Base-by-base conservation (phyloP, 2,329 filamentous ascomycete genomes). In the Phoma sp. region DNA sequence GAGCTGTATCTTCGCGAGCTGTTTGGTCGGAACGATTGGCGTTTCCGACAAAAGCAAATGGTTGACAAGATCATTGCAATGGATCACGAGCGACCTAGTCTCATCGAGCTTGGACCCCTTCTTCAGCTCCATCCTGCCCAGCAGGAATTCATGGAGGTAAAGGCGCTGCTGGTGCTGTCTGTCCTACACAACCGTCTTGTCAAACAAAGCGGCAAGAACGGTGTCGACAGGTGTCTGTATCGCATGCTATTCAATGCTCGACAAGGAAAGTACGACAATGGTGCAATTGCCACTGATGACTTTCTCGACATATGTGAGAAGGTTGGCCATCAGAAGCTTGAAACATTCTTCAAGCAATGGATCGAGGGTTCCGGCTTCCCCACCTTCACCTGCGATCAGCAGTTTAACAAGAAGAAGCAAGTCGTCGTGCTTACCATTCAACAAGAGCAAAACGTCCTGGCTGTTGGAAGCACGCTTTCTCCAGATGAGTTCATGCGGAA, bases 381-480 rank as follows among this genome's bases (percentile, higher is more conserved):
- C 0, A 85, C 88, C 37, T 96, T 99, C 65, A 83, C 89, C 43
- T 90, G 96, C 43, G 90, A 87, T 35, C 93, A 96, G 63, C 85
- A 88, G 17, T 99, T 99, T 78, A 99, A 99, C 73, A 98, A 98
- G 80, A 99, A 99, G 79, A 90, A 96, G 65, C 82, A 98, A 4
- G 93, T 94, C 25, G 92, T 99, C 1, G 93, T 98, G 74, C 90
- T 99, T 81, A 89, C 87, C 9, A 91, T 99, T 61, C 85, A 84
- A 45, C 96, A 99, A 74, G 69, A 67, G 27, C 73, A 76, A 54
- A 63, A 61, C 19, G 57, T 71, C 6, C 62, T 62, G 10, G 57
- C 62, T 2, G 63, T 75, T 13, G 68, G 72, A 17, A 65, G 46
- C 19, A 51, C 64, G 2, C 79, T 96, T 13, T 84, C 88, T 19